Evolutionary conservation across 1,284 basidiomycete genomes (phyloP), one percentile per base, ranked within the genome.

Genomic region (Malassezia yamatoensis): DNA sequence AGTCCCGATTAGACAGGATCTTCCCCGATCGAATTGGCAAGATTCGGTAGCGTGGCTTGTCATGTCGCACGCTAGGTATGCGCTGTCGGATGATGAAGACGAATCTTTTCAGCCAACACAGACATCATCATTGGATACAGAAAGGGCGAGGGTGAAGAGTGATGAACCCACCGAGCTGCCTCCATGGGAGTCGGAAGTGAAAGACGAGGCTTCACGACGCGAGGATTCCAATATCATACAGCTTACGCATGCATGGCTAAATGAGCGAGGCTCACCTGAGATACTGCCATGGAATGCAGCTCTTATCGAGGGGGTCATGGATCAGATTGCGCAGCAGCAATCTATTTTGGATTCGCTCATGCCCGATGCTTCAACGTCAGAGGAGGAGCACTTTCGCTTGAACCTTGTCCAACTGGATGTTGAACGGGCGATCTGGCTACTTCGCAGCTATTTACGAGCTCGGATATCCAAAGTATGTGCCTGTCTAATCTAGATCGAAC

Each of bases 331-430:
- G 52, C 61, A 70, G 45, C 66, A 68, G 37, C 66, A 68, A 32
- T 54, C 59, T 2, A 68, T 68, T 40, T 59, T 68, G 9, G 66
- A 68, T 34, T 64, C 61, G 12, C 51, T 58, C 15, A 42, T 38
- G 11, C 37, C 50, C 8, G 55, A 58, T 38, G 32, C 43, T 9
- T 48, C 55, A 2, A 58, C 55, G n/a, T 58, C 55, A n/a, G 71
- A 73, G 13, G 72, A 74, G 41, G 72, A 74, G 40, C 66, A 67
- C 39, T 45, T 74, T 24, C 64, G 72, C 0, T 59, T 74, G 20
- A 64, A 61, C 40, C 49, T 73, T n/a, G 72, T 74, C 15, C 63
- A 65, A 49, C 61, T 74, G 11, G 72, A 74, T 61, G 52, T 72
- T 21, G 72, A 74, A 46, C 49, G 72, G 5, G 58, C 61, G 20